Evolutionary conservation across 768 basidiomycete genomes (phyloP).

Genomic region (Auricularia cornea): DNA sequence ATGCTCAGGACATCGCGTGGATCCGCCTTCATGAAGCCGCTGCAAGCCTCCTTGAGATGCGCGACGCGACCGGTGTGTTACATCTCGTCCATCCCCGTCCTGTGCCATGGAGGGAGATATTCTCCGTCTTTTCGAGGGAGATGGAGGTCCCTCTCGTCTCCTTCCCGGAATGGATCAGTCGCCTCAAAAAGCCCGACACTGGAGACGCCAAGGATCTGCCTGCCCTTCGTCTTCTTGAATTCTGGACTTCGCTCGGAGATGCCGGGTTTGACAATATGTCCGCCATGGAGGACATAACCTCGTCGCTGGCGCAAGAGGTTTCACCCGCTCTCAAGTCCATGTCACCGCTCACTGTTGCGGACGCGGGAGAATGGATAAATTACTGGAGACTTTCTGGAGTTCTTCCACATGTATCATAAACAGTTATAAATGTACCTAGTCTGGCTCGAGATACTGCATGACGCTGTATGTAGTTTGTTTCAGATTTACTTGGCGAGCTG

Average conservation of each 20-base stretch:
- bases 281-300: not conserved
- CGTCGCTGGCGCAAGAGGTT: not conserved
- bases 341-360: not conserved
- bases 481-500: no score
- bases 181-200: slow-evolving; percentile 8
- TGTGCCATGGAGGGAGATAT: slow-evolving; percentile 13
- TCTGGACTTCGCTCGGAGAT: slow-evolving; percentile 9
- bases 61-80: slow-evolving; percentile 9
- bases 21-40: slow-evolving; percentile 19
- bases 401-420: no score
- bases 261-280: not conserved
- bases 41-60: slow-evolving; percentile 17
- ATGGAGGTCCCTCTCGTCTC: slow-evolving; percentile 18
- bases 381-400: not conserved
- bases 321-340: not conserved
- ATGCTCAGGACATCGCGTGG: slow-evolving; percentile 16
- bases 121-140: slow-evolving; percentile 10
- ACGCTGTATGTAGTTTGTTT: no score
- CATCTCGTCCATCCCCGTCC: slow-evolving; percentile 17
- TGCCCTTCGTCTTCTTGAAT: slow-evolving; percentile 19
- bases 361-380: not conserved
- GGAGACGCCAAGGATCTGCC: slow-evolving; percentile 5
- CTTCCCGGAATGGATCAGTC: slow-evolving; percentile 15
- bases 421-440: no score
- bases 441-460: no score